Evolutionary conservation across 768 basidiomycete genomes (phyloP), one percentile per base, ranked within the genome.

Genomic region (Boletus bicolor): DNA sequence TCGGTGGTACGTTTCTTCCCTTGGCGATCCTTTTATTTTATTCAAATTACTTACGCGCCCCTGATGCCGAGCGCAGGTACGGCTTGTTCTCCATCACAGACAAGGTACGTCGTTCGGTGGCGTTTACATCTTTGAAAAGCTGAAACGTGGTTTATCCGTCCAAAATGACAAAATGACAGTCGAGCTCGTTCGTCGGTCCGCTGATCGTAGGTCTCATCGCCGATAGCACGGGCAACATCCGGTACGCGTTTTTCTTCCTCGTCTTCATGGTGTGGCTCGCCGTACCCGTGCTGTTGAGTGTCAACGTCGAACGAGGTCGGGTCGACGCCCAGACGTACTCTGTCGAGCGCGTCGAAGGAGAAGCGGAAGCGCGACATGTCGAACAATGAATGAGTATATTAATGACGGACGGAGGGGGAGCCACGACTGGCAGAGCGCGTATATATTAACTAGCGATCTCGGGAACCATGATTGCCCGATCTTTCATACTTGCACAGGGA

Each of bases 131-230:
- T 6, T 11, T 1, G 24, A 17, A 26, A 17, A 1, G 17, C 44
- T 58, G 7, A 48, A n/a, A 42, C 21, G 26, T 30, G 26, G 28
- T 30, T 30, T 9, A 5, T 34, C 28, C 19, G 2, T 28, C 9
- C 17, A 9, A 38, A n/a, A 38, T 14, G 12, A 24, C 10, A 32
- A 28, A 36, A 39, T 19, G 34, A 21, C 67, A 97, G 87, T 93
- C 93, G 7, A 88, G 87, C 57, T 93, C 91, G 7, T 98, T 98
- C 74, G 73, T 98, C 4, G 96, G 96, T 0, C 96, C 96, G 3
- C 76, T 94, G 7, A 73, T 93, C 28, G 94, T 98, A 1, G 94
- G 93, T 0, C 61, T 94, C 37, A 89, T 98, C 39, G 86, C 94
- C 0, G 93, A 96, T 67, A 70, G 77, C 43, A 98, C 93, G 0